phyloP scores from a whole-genome alignment of 306 rosid species.

The Cucurbita maxima region DNA sequence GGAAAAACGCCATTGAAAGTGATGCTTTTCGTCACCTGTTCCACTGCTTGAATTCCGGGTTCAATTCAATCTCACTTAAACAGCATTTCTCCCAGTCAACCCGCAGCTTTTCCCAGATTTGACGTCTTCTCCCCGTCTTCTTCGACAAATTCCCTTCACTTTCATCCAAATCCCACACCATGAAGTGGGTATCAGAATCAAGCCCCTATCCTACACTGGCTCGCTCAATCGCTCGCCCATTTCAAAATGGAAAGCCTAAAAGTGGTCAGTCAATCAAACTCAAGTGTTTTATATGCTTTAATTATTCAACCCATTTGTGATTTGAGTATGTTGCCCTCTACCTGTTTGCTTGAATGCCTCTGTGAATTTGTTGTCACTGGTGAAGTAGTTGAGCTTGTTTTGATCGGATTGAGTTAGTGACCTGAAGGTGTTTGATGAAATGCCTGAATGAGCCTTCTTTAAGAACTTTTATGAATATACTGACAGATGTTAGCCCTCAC shows the following conservation, averaged over 20 bases:
- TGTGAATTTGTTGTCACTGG: neutral
- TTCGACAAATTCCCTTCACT: neutral
- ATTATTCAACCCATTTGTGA: too few relatives aligned
- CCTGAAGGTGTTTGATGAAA: neutral
- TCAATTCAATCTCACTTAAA: neutral
- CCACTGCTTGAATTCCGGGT: slow-evolving; percentile 7
- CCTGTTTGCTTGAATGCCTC: neutral
- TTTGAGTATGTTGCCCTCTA: neutral
- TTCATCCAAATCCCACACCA: neutral
- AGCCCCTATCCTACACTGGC: neutral
- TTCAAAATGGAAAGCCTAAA: neutral
- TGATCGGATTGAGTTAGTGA: neutral
- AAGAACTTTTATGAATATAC: neutral
- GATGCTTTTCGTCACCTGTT: slow-evolving; percentile 1
- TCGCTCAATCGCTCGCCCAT: neutral
- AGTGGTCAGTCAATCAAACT: neutral
- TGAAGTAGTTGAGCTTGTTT: neutral
- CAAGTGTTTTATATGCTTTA: too few relatives aligned
- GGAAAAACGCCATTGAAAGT: neutral
- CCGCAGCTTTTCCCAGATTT: slow-evolving; percentile 1
- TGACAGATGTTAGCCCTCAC: neutral
- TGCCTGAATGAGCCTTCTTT: neutral
- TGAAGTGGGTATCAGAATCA: neutral
- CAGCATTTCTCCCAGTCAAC: neutral
- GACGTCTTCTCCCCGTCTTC: slow-evolving; percentile 1